A percentile compares a stretch with the other conserved stretches of the same genome.
phyloP scores from a whole-genome alignment of 2,329 filamentous ascomycete genomes.

The Sarocladium oryzae region DNA sequence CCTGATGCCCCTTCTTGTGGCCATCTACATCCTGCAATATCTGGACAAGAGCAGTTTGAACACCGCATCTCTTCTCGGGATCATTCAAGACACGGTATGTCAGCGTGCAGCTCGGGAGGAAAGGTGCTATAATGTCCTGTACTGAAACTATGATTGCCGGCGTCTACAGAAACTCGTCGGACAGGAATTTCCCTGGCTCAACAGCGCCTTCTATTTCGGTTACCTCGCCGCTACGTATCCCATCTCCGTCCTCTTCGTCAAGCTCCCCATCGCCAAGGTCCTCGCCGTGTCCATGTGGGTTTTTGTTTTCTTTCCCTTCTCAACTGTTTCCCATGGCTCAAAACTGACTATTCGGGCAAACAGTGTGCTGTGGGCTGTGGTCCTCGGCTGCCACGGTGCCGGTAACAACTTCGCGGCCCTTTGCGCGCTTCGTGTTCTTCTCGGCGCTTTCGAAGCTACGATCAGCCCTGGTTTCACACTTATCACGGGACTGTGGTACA shows the following conservation, averaged over 20 bases:
- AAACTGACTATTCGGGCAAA: no score
- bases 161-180: not conserved
- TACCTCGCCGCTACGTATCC: conserved; percentile 29
- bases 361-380: conserved; percentile 22
- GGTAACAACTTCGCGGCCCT: conserved; percentile 25
- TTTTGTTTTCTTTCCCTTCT: not conserved
- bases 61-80: conserved; percentile 28
- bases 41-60: conserved; percentile 25
- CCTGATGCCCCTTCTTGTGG: conserved; percentile 24
- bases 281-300: conserved; percentile 15
- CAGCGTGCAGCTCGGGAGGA: no score
- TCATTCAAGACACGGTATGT: conserved; percentile 21
- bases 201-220: conserved; percentile 37
- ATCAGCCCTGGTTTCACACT: conserved; percentile 20
- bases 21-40: conserved; percentile 25
- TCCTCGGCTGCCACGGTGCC: conserved; percentile 26
- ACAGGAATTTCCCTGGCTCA: not conserved
- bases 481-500: conserved; percentile 24
- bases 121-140: not conserved
- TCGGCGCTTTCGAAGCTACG: conserved; percentile 20
- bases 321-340: not conserved
- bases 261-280: conserved; percentile 17
- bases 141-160: no score
- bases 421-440: conserved; percentile 18
- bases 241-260: conserved; percentile 15